Evolutionary conservation across 306 rosid species (phyloP).

Genomic region (Dryas drummondii): DNA sequence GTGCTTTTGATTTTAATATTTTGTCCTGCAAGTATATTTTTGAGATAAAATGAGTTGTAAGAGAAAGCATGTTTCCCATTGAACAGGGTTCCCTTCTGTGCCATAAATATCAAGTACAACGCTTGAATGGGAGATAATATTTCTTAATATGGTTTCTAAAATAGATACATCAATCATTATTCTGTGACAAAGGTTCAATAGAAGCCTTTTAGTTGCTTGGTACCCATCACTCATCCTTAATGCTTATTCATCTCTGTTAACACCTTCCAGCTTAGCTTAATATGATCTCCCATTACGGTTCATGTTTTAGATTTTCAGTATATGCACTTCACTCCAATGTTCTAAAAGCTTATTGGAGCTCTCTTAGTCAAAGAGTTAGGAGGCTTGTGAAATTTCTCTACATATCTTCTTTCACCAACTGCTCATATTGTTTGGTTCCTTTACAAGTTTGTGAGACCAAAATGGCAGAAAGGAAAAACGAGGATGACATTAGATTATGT

Average conservation of each 20-base stretch:
- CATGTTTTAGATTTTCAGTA: slow-evolving; percentile 1
- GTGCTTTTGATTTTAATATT: neutral
- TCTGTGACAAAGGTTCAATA: neutral
- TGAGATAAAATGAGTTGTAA: neutral
- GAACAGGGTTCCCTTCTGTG: neutral
- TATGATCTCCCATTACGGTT: neutral
- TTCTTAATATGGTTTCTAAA: neutral
- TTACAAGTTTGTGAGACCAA: neutral
- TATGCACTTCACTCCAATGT: neutral
- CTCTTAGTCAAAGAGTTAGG: neutral
- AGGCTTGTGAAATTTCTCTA: neutral
- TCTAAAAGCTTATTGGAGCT: neutral
- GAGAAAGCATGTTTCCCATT: neutral
- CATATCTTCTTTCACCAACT: neutral
- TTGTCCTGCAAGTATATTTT: neutral
- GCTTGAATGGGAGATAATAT: neutral
- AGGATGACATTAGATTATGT: neutral
- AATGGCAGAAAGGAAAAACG: neutral
- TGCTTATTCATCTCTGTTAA: neutral
- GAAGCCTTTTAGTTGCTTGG: neutral
- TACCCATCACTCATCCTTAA: neutral
- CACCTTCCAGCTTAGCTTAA: neutral
- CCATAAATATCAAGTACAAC: neutral
- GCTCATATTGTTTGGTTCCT: neutral
- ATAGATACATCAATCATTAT: neutral